Percentiles rank a stretch among this genome's conserved stretches.
phyloP scores from a whole-genome alignment of 2,329 filamentous ascomycete genomes.

The Phialocephala sp. region DNA sequence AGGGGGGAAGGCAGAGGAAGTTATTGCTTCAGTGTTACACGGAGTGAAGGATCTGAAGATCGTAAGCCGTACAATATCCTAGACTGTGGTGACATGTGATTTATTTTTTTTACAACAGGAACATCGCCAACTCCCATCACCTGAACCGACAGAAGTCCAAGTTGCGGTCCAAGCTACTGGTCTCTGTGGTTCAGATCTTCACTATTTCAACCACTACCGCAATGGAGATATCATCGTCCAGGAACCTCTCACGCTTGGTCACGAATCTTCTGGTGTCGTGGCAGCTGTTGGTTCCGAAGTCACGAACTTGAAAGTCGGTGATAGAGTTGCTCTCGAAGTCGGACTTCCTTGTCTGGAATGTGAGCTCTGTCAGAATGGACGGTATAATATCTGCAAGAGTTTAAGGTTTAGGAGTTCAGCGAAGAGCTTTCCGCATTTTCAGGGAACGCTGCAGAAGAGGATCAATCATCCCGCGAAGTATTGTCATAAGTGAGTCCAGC shows the following conservation, averaged over 20 bases:
- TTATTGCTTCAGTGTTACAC: conserved; percentile 43
- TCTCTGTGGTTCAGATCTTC: conserved; percentile 95
- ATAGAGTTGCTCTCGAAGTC: conserved; percentile 92
- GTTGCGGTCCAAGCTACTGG: conserved; percentile 90
- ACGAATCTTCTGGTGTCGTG: conserved; percentile 87
- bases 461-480: conserved; percentile 92
- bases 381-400: conserved; percentile 90
- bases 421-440: conserved; percentile 44
- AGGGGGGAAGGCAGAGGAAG: conserved; percentile 24
- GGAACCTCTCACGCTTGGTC: conserved; percentile 87
- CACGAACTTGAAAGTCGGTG: conserved; percentile 76
- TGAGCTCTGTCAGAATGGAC: conserved; percentile 85
- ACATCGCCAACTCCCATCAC: conserved; percentile 36
- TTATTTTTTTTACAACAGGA: conserved; percentile 33
- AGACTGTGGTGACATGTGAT: neutral
- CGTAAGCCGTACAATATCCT: conserved; percentile 27
- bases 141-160: conserved; percentile 68
- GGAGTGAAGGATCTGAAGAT: conserved; percentile 43
- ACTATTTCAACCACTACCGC: conserved; percentile 95
- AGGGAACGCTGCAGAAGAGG: conserved; percentile 43
- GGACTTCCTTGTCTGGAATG: conserved; percentile 90
- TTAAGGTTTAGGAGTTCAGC: conserved; percentile 45
- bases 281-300: conserved; percentile 83
- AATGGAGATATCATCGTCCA: conserved; percentile 95
- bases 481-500: conserved; percentile 78